phyloP scores from a whole-genome alignment of 164 flowering plant species.

The Liquidambar formosana region DNA sequence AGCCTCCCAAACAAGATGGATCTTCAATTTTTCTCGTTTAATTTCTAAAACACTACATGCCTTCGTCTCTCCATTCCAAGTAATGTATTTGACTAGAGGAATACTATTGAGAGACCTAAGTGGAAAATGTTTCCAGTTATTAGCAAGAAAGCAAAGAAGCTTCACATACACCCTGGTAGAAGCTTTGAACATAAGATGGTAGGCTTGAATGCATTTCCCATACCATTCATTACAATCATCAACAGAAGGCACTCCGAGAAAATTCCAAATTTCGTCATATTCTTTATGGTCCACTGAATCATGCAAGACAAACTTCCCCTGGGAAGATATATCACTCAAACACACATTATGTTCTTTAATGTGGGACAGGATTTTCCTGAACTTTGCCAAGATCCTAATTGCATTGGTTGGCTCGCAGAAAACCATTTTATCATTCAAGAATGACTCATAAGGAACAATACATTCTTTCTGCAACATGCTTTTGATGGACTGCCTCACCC shows the following conservation, averaged over 20 bases:
- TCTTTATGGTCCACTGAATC: background rate
- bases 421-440: background rate
- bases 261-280: background rate
- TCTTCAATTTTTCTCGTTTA: background rate
- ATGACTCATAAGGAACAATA: constrained; percentile 19
- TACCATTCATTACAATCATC: background rate
- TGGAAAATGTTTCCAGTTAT: too few relatives aligned
- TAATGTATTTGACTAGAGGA: background rate
- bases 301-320: constrained; percentile 8
- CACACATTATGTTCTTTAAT: constrained; percentile 4
- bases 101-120: too few relatives aligned
- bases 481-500: constrained; percentile 20
- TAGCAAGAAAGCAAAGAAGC: too few relatives aligned
- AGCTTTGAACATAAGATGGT: too few relatives aligned
- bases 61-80: background rate
- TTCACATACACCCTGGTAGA: too few relatives aligned
- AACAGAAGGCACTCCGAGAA: background rate
- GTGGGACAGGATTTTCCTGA: constrained; percentile 13
- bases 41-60: background rate
- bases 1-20: background rate
- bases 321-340: constrained; percentile 3
- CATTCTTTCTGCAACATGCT: background rate
- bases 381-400: constrained; percentile 5
- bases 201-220: too few relatives aligned
- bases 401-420: constrained; percentile 15